A percentile compares a stretch with the other conserved stretches of the same genome.
phyloP scores from a whole-genome alignment of 2,329 filamentous ascomycete species.

The Cryphonectria japonica region DNA sequence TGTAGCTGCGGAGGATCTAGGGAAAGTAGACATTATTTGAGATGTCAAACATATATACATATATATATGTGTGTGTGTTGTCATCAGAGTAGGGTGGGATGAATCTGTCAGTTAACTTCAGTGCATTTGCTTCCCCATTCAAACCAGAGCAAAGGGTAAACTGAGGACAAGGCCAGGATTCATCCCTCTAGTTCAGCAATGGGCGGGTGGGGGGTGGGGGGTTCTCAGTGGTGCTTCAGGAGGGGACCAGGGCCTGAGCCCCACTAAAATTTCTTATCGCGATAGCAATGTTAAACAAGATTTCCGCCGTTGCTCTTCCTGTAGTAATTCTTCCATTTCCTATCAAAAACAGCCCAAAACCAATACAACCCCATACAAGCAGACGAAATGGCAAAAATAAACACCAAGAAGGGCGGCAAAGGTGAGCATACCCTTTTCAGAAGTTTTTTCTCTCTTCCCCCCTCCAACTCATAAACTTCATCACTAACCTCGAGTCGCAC shows the following conservation, averaged over 20 bases:
- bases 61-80: too few species aligned
- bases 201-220: too few species aligned
- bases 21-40: not conserved
- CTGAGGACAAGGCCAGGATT: not conserved
- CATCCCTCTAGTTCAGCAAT: not conserved
- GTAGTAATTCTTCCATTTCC: not conserved
- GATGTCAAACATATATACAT: not conserved
- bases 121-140: not conserved
- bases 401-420: constrained; percentile 21
- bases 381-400: constrained; percentile 26
- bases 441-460: not conserved
- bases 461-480: not conserved
- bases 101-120: not conserved
- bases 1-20: not conserved
- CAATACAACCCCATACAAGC: not conserved
- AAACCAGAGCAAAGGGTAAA: not conserved
- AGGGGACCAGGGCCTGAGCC: not conserved
- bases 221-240: not conserved
- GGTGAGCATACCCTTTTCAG: constrained; percentile 10
- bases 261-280: constrained; percentile 25
- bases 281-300: constrained; percentile 10
- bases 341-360: not conserved
- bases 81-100: not conserved
- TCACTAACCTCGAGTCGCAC: not conserved
- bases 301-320: not conserved